phyloP scores from a whole-genome alignment of 768 basidiomycete species.

The Cyclocybe aegerita region DNA sequence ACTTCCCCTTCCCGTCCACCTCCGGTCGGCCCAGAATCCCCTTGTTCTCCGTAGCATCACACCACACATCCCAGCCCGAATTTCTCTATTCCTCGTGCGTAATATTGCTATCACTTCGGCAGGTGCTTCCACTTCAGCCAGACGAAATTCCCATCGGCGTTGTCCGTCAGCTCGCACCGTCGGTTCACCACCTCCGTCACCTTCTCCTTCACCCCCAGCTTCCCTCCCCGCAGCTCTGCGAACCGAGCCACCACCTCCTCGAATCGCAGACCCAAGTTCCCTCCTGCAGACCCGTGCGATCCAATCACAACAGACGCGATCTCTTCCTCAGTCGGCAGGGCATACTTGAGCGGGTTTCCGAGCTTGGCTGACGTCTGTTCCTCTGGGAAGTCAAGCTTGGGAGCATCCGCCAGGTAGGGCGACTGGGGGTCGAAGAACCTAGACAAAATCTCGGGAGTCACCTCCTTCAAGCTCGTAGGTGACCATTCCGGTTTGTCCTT shows the following conservation, averaged over 20 bases:
- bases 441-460: constrained; percentile 54
- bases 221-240: constrained; percentile 43
- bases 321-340: constrained; percentile 77
- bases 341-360: constrained; percentile 37
- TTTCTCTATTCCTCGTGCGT: constrained; percentile 16
- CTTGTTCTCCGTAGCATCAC: constrained; percentile 2
- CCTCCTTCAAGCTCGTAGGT: constrained; percentile 60
- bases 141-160: constrained; percentile 56
- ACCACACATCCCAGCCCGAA: constrained; percentile 6
- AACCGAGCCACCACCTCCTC: constrained; percentile 65
- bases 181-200: constrained; percentile 74
- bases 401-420: constrained; percentile 42
- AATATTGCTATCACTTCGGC: constrained; percentile 20
- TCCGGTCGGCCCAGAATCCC: constrained; percentile 9
- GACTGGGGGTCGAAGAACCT: constrained; percentile 70
- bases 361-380: constrained; percentile 22
- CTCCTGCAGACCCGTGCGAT: constrained; percentile 58
- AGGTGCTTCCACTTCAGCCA: constrained; percentile 62
- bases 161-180: constrained; percentile 60
- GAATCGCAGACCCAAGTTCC: constrained; percentile 51
- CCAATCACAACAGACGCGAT: constrained; percentile 70
- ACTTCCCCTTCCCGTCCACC: constrained; percentile 12
- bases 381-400: constrained; percentile 42
- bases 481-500: constrained; percentile 66
- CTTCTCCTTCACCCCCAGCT: constrained; percentile 72